Evolutionary conservation across 2,329 filamentous ascomycete genomes (phyloP), one percentile per base, ranked within the genome.

Genomic region (Epichloe glyceriae): DNA sequence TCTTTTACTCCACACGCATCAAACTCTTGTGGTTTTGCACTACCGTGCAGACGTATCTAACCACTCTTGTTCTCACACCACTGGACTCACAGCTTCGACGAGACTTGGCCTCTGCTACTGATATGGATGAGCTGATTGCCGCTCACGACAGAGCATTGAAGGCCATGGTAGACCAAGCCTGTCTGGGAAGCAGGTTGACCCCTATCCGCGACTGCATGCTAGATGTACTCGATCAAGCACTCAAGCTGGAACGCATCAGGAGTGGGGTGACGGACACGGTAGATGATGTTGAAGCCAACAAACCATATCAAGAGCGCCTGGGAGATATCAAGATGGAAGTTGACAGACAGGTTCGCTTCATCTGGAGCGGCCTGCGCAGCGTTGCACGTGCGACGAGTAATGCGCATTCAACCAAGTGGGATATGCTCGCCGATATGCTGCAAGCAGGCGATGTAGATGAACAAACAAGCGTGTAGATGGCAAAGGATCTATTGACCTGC

Each of bases 51-150:
- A 82, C 82, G 8, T 93, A 95, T 61, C 69, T 95, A 4, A 83
- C 82, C 3, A 83, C 81, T 15, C 75, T 88, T 2, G 85, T 90
- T 1, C 73, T 95, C 1, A 76, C 75, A 0, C 78, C 81, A 0
- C 73, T 80, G 20, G 78, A 75, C 2, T 60, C 66, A 2, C 70
- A 72, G 33, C 76, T 96, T 70, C 69, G 70, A 5, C 62, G 65
- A 2, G 70, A 74, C 0, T 73, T 96, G 48, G 65, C 68, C 14
- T 67, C 70, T 5, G 80, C 87, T 0, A 73, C 76, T 26, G 88
- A 91, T 57, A 80, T 96, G 10, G 88, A 96, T 61, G 77, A 77
- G 26, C 94, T 96, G 86, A 82, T 89, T 26, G 67, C 67, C 1
- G 74, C 82, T 1, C 89, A 95, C 62, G 68, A 76, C 4, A 62